These are phyloP conservation scores for Parachaetomium inaequale DNA, from an alignment of 495 filamentous ascomycete genomes.

Conservation along the genomic window DNA sequence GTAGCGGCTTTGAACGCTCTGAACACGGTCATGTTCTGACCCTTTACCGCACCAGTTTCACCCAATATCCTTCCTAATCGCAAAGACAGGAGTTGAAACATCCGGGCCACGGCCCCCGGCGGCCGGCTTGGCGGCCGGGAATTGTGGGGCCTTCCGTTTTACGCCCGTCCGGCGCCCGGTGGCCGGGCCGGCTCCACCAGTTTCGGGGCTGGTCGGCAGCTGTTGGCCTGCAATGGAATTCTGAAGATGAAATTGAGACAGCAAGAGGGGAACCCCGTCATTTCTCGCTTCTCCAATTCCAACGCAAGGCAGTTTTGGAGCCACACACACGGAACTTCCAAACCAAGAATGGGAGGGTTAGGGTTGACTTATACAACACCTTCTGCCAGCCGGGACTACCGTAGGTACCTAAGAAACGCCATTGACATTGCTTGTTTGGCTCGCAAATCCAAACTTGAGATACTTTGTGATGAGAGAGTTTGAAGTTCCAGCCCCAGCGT, in stretches of 20 bases:
- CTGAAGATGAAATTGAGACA: background rate
- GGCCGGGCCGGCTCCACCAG: background rate
- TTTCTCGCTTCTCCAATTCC: background rate
- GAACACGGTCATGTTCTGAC: background rate
- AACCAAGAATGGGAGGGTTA: background rate
- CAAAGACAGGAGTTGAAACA: background rate
- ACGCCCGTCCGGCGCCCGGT: background rate
- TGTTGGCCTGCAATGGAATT: background rate
- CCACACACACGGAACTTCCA: background rate
- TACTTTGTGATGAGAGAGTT: too few species aligned
- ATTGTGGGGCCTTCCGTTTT: background rate
- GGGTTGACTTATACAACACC: too few species aligned
- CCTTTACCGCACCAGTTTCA: background rate
- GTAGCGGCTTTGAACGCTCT: background rate
- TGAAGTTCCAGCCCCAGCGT: too few species aligned
- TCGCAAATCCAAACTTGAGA: too few species aligned
- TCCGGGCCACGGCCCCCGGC: background rate
- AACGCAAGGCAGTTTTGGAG: background rate
- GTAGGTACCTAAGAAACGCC: background rate
- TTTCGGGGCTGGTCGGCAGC: background rate
- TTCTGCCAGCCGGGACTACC: too few species aligned
- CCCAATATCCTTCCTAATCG: background rate
- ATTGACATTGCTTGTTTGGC: too few species aligned
- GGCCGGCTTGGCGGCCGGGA: conserved; percentile 5
- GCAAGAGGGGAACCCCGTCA: background rate